Evolutionary conservation across 768 basidiomycete genomes (phyloP).

Genomic region (Lyophyllum decastes): DNA sequence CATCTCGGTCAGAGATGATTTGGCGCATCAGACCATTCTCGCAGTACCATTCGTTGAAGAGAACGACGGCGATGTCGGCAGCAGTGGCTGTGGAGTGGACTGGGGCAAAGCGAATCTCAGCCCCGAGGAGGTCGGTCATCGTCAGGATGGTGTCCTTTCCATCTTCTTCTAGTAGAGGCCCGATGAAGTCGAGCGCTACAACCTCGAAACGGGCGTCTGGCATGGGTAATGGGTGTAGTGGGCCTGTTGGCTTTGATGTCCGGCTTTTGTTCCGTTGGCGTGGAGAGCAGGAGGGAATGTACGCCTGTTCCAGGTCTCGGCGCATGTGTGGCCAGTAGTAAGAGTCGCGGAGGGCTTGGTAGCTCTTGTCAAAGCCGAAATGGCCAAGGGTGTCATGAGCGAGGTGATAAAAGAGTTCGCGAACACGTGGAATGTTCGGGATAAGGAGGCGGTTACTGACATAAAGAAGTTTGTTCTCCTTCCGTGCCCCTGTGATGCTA

Average conservation of each 20-base stretch:
- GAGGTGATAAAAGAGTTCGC: slow-evolving; percentile 23
- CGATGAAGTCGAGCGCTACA: slow-evolving; percentile 32
- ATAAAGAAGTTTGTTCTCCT: slow-evolving; percentile 21
- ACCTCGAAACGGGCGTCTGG: slow-evolving; percentile 23
- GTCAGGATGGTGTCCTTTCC: slow-evolving; percentile 25
- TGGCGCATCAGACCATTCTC: slow-evolving; percentile 29
- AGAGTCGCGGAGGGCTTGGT: slow-evolving; percentile 18
- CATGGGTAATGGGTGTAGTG: slow-evolving; percentile 26
- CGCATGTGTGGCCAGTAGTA: slow-evolving; percentile 39
- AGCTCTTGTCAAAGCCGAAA: slow-evolving; percentile 36
- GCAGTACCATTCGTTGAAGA: slow-evolving; percentile 32
- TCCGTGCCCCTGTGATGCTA: background rate
- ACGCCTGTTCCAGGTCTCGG: slow-evolving; percentile 4
- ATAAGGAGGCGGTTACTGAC: slow-evolving; percentile 22
- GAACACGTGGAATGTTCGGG: slow-evolving; percentile 16
- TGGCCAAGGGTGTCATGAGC: slow-evolving; percentile 33
- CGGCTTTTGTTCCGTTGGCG: slow-evolving; percentile 28
- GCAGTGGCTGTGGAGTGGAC: slow-evolving; percentile 12
- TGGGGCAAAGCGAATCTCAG: slow-evolving; percentile 22
- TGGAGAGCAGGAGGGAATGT: slow-evolving; percentile 9
- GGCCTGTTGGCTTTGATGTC: slow-evolving; percentile 24
- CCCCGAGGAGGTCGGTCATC: slow-evolving; percentile 26
- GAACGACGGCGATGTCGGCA: slow-evolving; percentile 16
- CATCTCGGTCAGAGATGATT: slow-evolving; percentile 34
- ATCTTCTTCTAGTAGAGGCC: slow-evolving; percentile 27